Evolutionary conservation across 345 rosid genomes (phyloP).

Genomic region (Triadica sebifera): DNA sequence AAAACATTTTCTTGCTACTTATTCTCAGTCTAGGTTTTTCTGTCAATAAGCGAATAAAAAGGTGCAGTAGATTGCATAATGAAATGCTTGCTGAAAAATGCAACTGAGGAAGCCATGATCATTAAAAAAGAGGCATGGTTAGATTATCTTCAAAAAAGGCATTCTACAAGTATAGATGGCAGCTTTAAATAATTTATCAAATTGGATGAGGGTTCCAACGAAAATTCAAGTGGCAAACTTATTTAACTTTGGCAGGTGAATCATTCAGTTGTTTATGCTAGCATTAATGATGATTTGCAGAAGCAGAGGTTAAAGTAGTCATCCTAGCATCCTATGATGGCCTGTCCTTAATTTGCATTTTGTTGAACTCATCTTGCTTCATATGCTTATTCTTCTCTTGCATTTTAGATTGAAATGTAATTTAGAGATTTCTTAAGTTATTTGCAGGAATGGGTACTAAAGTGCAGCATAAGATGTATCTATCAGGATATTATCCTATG

Average conservation of each 20-base stretch:
- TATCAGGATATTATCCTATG: slow-evolving; percentile 47
- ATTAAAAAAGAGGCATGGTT: too few relatives aligned
- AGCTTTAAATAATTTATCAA: too few relatives aligned
- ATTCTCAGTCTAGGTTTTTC: too few relatives aligned
- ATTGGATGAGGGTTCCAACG: too few relatives aligned
- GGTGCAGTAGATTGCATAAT: too few relatives aligned
- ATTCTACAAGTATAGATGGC: too few relatives aligned
- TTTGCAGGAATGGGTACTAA: slow-evolving; percentile 67
- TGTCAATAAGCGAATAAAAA: too few relatives aligned
- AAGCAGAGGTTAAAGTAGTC: neutral
- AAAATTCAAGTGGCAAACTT: too few relatives aligned
- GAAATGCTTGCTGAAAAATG: too few relatives aligned
- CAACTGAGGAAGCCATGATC: too few relatives aligned
- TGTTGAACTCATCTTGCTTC: neutral
- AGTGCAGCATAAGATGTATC: slow-evolving; percentile 56
- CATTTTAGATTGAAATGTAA: neutral
- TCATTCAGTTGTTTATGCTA: neutral
- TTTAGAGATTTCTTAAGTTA: neutral
- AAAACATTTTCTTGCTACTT: too few relatives aligned
- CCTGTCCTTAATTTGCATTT: neutral
- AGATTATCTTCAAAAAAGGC: too few relatives aligned
- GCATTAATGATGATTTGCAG: neutral
- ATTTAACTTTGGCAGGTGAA: neutral
- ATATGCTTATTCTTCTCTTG: neutral
- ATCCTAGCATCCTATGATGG: neutral